phyloP scores from a whole-genome alignment of 306 rosid species.

The Glycine soja region DNA sequence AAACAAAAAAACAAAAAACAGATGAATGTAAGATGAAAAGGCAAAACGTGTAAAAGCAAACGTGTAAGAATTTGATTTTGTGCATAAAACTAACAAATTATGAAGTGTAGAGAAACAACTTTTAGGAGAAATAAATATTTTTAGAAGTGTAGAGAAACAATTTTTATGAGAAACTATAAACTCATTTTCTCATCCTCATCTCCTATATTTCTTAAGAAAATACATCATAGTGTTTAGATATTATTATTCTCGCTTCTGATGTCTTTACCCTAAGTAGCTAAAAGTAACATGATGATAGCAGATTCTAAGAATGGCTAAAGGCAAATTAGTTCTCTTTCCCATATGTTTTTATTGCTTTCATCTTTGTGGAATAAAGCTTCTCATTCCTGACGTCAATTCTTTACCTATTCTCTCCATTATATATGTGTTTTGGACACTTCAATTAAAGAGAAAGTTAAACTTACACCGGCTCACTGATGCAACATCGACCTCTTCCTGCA shows the following conservation, averaged over 20 bases:
- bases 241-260: slow-evolving; percentile 20
- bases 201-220: too few species aligned
- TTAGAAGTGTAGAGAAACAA: too few species aligned
- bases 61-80: too few species aligned
- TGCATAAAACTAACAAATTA: too few species aligned
- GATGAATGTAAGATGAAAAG: too few species aligned
- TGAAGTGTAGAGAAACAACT: too few species aligned
- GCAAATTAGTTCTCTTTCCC: background rate
- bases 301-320: slow-evolving; percentile 35
- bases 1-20: too few species aligned
- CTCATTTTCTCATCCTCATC: too few species aligned
- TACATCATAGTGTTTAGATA: background rate
- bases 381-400: slow-evolving; percentile 37
- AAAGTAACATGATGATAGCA: slow-evolving; percentile 11
- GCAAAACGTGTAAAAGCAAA: too few species aligned
- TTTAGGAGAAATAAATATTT: too few species aligned
- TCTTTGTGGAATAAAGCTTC: slow-evolving; percentile 39
- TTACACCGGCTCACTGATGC: background rate
- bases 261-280: slow-evolving; percentile 27
- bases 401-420: slow-evolving; percentile 28
- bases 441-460: background rate
- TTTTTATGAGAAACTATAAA: too few species aligned
- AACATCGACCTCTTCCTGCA: background rate
- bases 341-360: slow-evolving; percentile 40
- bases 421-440: slow-evolving; percentile 39